Evolutionary conservation across 2,329 filamentous ascomycete species (phyloP).

Genomic region (Seiridium unicorne): DNA sequence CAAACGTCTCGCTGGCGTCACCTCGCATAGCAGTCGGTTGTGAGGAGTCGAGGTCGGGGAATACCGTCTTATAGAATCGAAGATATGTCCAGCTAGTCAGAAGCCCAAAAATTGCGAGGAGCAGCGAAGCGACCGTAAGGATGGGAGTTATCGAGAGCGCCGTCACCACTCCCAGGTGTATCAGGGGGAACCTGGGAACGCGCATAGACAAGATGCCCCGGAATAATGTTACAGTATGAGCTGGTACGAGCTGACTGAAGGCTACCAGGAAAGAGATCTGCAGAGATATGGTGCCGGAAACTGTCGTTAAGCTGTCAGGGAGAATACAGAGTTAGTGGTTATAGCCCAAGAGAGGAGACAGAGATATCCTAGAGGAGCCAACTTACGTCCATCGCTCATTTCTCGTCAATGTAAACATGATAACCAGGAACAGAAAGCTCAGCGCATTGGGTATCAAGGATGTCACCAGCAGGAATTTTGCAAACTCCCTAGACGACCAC

Average conservation of each 20-base stretch:
- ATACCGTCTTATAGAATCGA: slow-evolving; percentile 84
- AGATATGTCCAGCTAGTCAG: slow-evolving; percentile 92
- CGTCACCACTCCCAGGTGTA: slow-evolving; percentile 74
- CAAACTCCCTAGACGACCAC: slow-evolving; percentile 90
- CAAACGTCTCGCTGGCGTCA: slow-evolving; percentile 94
- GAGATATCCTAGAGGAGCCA: not conserved
- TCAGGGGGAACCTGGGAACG: slow-evolving; percentile 68
- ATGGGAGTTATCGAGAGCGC: slow-evolving; percentile 58
- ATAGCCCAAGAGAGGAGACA: not conserved
- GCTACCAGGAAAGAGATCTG: slow-evolving; percentile 94
- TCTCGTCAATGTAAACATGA: slow-evolving; percentile 70
- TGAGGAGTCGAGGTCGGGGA: slow-evolving; percentile 64
- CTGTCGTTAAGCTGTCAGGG: slow-evolving; percentile 65
- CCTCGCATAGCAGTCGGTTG: slow-evolving; percentile 69
- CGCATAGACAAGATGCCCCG: slow-evolving; percentile 85
- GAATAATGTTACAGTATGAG: slow-evolving; percentile 94
- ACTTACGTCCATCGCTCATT: slow-evolving; percentile 69
- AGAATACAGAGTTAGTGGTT: slow-evolving; percentile 15
- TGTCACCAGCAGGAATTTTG: slow-evolving; percentile 80
- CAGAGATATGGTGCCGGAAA: slow-evolving; percentile 84
- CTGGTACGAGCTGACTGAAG: slow-evolving; percentile 95
- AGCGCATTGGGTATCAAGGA: slow-evolving; percentile 78
- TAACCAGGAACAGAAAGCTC: slow-evolving; percentile 69
- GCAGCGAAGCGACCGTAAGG: slow-evolving; percentile 69
- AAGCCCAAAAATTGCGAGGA: slow-evolving; percentile 79